Evolutionary conservation across 345 rosid genomes (phyloP).

Genomic region (Noccaea caerulescens): DNA sequence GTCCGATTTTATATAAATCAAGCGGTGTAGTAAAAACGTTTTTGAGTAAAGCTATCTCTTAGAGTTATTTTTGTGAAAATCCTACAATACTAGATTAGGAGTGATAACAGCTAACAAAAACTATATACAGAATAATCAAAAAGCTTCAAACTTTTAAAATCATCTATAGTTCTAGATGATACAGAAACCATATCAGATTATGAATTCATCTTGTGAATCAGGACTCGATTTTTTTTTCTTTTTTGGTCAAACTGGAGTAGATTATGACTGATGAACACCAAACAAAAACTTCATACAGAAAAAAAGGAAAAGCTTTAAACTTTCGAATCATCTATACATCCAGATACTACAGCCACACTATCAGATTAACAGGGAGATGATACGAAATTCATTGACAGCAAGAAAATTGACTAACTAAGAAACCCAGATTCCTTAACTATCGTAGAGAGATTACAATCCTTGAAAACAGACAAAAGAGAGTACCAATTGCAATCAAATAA

Average conservation of each 20-base stretch:
- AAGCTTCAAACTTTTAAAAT: too few relatives aligned
- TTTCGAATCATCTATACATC: background rate
- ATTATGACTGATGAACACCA: background rate
- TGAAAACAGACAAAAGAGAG: background rate
- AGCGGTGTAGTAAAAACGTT: too few relatives aligned
- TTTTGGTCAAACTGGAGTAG: background rate
- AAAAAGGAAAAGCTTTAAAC: background rate
- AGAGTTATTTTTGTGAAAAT: too few relatives aligned
- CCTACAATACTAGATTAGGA: too few relatives aligned
- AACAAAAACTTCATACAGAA: background rate
- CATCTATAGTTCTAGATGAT: too few relatives aligned
- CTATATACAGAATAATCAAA: too few relatives aligned
- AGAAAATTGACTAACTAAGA: background rate
- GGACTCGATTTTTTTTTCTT: too few relatives aligned
- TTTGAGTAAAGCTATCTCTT: too few relatives aligned
- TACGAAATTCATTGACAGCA: background rate
- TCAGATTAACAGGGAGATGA: background rate
- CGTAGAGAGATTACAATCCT: background rate
- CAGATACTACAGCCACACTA: slow-evolving; percentile 7
- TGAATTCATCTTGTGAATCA: too few relatives aligned
- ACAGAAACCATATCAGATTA: too few relatives aligned
- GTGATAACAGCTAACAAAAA: too few relatives aligned
- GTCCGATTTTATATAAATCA: too few relatives aligned
- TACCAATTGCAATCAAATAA: slow-evolving; percentile 87
- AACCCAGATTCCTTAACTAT: slow-evolving; percentile 2